A percentile compares a stretch with the other conserved stretches of the same genome.
These are phyloP conservation scores for Coleophoma cylindrospora DNA, from an alignment of 2,329 filamentous ascomycete genomes.

Conservation along the genomic window DNA sequence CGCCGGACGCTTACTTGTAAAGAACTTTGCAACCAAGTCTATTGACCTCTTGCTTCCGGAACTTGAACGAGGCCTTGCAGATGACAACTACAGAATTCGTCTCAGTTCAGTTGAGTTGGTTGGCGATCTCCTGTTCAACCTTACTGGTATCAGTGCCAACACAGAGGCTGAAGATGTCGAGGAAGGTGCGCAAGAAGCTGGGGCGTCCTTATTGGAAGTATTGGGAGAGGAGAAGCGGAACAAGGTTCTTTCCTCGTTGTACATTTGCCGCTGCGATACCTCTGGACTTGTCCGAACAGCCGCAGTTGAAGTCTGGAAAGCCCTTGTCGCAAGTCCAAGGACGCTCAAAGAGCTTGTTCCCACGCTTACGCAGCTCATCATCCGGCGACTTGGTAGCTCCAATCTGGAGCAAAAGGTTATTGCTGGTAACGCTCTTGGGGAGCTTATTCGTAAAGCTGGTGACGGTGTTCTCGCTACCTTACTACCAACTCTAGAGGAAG, in stretches of 20 bases:
- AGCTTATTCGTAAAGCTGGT: slow-evolving; percentile 94
- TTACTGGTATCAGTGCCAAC: slow-evolving; percentile 85
- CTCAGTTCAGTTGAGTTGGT: slow-evolving; percentile 97
- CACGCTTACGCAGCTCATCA: slow-evolving; percentile 90
- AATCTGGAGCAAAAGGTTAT: slow-evolving; percentile 99
- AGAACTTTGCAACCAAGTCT: slow-evolving; percentile 94
- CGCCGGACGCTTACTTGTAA: slow-evolving; percentile 89
- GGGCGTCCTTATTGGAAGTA: slow-evolving; percentile 87
- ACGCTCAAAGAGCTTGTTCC: slow-evolving; percentile 94
- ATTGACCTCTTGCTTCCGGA: slow-evolving; percentile 93
- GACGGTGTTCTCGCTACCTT: slow-evolving; percentile 86
- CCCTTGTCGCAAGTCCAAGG: slow-evolving; percentile 83
- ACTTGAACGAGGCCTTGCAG: slow-evolving; percentile 91
- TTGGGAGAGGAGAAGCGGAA: slow-evolving; percentile 95
- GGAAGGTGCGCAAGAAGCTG: slow-evolving; percentile 75
- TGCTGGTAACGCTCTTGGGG: slow-evolving; percentile 92
- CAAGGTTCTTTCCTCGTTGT: slow-evolving; percentile 93
- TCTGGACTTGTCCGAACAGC: slow-evolving; percentile 85
- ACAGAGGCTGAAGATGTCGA: slow-evolving; percentile 78
- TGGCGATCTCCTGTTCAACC: slow-evolving; percentile 93
- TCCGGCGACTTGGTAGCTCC: slow-evolving; percentile 85
- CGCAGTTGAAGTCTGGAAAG: slow-evolving; percentile 94
- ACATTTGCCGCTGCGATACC: slow-evolving; percentile 96
- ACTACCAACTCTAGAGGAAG: slow-evolving; percentile 87
- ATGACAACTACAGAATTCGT: slow-evolving; percentile 95